Percentiles rank a stretch among this genome's conserved stretches.
phyloP scores from a whole-genome alignment of 169 alveolate genomes.

The Cryptosporidium sp. region DNA sequence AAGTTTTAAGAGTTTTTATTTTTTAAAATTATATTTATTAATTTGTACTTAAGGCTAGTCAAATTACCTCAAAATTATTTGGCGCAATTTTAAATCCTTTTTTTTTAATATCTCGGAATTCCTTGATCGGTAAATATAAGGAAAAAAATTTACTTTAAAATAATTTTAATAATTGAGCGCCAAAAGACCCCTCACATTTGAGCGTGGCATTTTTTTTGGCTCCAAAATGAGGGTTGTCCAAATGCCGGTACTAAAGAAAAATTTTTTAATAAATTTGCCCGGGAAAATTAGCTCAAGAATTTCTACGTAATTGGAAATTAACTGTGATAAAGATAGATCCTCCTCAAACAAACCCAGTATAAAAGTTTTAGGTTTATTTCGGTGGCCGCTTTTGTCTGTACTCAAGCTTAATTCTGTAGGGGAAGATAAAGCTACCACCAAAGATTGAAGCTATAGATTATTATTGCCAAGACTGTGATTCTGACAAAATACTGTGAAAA shows the following conservation, averaged over 20 bases:
- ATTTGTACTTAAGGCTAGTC: not conserved
- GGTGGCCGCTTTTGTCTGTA: not conserved
- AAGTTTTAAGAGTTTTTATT: not conserved
- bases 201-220: constrained; percentile 25
- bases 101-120: not conserved
- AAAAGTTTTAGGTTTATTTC: not conserved
- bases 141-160: not conserved
- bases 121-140: not conserved
- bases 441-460: not conserved
- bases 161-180: constrained; percentile 2
- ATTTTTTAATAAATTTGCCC: not conserved
- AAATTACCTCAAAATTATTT: not conserved
- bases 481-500: not conserved
- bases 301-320: not conserved
- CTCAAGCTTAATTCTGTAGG: not conserved
- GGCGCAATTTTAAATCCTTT: not conserved
- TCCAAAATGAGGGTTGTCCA: constrained; percentile 2
- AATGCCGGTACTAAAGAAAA: constrained; percentile 23
- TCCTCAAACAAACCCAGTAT: not conserved
- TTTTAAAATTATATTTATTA: not conserved
- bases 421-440: not conserved
- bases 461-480: not conserved
- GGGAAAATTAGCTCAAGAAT: constrained; percentile 21
- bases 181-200: not conserved
- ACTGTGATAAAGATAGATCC: not conserved